A percentile compares a stretch with the other conserved stretches of the same genome.
Conservation (phyloP, 2,329 filamentous ascomycete species). For the Mariannaea sp. region DNA sequence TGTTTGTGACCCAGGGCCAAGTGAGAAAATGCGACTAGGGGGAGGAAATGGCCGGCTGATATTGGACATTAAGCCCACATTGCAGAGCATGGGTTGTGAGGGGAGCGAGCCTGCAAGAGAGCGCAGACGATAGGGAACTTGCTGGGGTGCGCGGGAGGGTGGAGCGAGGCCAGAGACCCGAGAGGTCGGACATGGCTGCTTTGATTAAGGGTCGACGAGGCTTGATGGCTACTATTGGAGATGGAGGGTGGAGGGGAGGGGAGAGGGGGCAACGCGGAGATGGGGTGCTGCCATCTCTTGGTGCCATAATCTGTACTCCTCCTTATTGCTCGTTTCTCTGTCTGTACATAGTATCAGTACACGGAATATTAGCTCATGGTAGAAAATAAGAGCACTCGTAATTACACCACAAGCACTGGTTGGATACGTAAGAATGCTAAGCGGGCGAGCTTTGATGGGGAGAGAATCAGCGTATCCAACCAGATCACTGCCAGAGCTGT, state of each 20-base stretch:
- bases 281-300: constrained; percentile 15
- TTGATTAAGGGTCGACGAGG: constrained; percentile 41
- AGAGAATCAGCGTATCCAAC: constrained; percentile 9
- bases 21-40: constrained; percentile 19
- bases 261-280: constrained; percentile 18
- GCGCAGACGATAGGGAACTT: no score
- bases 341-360: no score
- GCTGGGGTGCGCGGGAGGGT: constrained; percentile 33
- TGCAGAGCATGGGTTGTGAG: constrained; percentile 7
- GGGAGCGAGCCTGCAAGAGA: no score
- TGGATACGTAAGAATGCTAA: not conserved
- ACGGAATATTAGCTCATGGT: no score
- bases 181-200: constrained; percentile 36
- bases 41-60: constrained; percentile 2
- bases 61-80: constrained; percentile 21
- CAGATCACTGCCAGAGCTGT: not conserved
- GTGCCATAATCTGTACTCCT: no score
- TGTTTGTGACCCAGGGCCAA: constrained; percentile 16
- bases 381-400: no score
- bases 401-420: no score
- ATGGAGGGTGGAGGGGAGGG: constrained; percentile 19
- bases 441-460: not conserved
- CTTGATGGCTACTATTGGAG: constrained; percentile 32
- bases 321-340: no score
- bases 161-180: constrained; percentile 32